Percentiles rank a stretch among this genome's conserved stretches.
Evolutionary conservation across 306 rosid species (phyloP).

Genomic region (Trifolium dubium): DNA sequence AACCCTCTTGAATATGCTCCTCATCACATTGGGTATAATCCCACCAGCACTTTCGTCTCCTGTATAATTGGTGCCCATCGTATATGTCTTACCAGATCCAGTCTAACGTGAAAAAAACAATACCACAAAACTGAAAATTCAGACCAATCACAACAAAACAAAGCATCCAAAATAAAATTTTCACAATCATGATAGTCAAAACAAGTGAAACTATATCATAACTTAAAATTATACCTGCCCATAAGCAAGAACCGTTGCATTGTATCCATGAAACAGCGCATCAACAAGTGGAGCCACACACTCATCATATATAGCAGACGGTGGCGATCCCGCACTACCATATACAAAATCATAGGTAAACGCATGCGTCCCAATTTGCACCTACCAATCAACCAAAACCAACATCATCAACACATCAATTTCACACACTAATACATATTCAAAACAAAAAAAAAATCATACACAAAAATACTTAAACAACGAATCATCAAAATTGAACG

Average conservation of each 20-base stretch:
- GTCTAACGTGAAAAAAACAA: constrained; percentile 55
- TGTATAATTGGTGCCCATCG: constrained; percentile 73
- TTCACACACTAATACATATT: neutral
- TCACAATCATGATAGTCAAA: neutral
- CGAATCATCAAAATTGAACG: neutral
- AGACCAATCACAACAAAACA: neutral
- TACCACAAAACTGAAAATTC: neutral
- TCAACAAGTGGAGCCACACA: constrained; percentile 91
- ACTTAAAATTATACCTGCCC: constrained; percentile 70
- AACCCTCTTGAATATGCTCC: constrained; percentile 64
- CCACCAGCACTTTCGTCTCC: constrained; percentile 76
- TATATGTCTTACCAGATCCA: constrained; percentile 89
- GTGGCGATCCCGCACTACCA: constrained; percentile 58
- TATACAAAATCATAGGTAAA: constrained; percentile 89
- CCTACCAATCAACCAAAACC: constrained; percentile 49
- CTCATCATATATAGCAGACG: constrained; percentile 62
- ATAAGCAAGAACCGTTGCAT: constrained; percentile 95
- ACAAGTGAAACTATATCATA: neutral
- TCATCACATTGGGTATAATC: constrained; percentile 84
- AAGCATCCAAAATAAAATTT: neutral
- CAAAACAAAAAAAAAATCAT: neutral
- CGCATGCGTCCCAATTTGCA: constrained; percentile 84
- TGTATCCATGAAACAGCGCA: constrained; percentile 83
- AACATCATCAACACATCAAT: neutral
- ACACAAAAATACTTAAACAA: neutral